These are phyloP conservation scores for Rhododendron ferrugineum DNA, from an alignment of 148 eudicot species.

Conservation along the genomic window DNA sequence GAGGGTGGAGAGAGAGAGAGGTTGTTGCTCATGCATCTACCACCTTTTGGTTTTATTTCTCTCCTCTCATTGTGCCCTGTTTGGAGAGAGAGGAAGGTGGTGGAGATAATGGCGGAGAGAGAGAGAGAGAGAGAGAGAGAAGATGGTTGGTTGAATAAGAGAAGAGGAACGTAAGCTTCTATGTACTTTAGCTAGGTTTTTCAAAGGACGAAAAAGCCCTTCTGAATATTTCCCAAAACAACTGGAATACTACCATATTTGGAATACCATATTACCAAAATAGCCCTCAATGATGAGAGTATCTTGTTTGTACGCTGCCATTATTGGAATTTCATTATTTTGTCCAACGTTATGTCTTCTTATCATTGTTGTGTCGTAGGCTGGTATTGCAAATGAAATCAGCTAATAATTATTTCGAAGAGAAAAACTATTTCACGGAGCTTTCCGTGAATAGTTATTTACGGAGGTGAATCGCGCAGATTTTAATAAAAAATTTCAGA, in stretches of 20 bases:
- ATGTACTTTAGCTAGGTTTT: constrained; percentile 12
- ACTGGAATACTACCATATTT: not conserved
- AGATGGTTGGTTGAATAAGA: constrained; percentile 7
- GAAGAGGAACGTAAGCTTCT: constrained; percentile 12
- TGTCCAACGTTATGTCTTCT: not conserved
- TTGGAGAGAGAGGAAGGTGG: constrained; percentile 15
- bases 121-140: not conserved
- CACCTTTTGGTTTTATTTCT: constrained; percentile 41
- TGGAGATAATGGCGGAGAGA: constrained; percentile 4
- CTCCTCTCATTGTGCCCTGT: constrained; percentile 15
- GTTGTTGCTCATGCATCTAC: constrained; percentile 55
- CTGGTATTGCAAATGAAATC: not conserved
- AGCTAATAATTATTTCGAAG: too few species aligned
- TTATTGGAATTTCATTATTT: not conserved
- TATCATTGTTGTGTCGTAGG: too few species aligned
- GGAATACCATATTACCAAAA: not conserved
- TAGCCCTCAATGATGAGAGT: not conserved
- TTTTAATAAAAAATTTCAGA: too few species aligned
- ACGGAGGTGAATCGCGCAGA: too few species aligned
- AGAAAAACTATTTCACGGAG: too few species aligned
- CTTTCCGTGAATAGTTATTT: too few species aligned
- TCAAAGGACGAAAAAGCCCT: constrained; percentile 6
- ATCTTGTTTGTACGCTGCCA: not conserved
- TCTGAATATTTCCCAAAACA: not conserved
- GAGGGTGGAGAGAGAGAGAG: constrained; percentile 13